Conservation (phyloP, 2,329 filamentous ascomycete genomes). For the Cadophora luteo-olivacea region DNA sequence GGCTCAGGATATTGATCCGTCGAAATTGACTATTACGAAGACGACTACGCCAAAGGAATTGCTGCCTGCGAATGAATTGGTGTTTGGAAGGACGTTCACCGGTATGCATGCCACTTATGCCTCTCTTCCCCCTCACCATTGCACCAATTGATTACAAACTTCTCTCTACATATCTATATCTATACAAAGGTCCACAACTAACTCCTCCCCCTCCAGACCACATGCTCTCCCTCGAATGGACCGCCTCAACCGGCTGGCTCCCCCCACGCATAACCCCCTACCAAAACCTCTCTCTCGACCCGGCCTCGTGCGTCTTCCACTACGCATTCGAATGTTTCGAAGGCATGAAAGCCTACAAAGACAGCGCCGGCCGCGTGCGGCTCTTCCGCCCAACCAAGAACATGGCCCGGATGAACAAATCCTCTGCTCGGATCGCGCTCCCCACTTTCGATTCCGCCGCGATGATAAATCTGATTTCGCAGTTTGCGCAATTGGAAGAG, state of each 20-base stretch:
- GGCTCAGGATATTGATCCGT: constrained; percentile 75
- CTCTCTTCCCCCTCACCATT: background rate
- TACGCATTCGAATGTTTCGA: constrained; percentile 99
- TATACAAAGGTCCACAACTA: background rate
- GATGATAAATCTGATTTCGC: constrained; percentile 81
- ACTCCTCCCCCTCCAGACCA: constrained; percentile 68
- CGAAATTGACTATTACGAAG: constrained; percentile 75
- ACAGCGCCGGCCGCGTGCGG: constrained; percentile 76
- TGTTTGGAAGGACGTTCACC: constrained; percentile 92
- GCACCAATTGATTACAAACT: background rate
- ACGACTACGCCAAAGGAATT: constrained; percentile 78
- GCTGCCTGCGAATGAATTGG: constrained; percentile 76
- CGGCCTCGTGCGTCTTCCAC: constrained; percentile 96
- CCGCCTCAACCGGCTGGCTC: constrained; percentile 74
- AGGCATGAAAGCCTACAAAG: constrained; percentile 99
- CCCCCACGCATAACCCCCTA: constrained; percentile 87
- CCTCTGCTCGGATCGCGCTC: constrained; percentile 87
- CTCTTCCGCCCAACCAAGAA: constrained; percentile 96
- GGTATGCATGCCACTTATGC: constrained; percentile 55
- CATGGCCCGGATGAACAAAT: constrained; percentile 94
- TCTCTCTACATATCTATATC: background rate
- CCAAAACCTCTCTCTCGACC: constrained; percentile 96
- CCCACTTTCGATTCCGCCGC: constrained; percentile 80
- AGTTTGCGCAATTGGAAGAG: constrained; percentile 80
- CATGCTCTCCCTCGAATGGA: constrained; percentile 97